A percentile compares a stretch with the other conserved stretches of the same genome.
These are phyloP conservation scores for Psophocarpus tetragonolobus DNA, from an alignment of 306 rosid genomes.

Conservation along the genomic window DNA sequence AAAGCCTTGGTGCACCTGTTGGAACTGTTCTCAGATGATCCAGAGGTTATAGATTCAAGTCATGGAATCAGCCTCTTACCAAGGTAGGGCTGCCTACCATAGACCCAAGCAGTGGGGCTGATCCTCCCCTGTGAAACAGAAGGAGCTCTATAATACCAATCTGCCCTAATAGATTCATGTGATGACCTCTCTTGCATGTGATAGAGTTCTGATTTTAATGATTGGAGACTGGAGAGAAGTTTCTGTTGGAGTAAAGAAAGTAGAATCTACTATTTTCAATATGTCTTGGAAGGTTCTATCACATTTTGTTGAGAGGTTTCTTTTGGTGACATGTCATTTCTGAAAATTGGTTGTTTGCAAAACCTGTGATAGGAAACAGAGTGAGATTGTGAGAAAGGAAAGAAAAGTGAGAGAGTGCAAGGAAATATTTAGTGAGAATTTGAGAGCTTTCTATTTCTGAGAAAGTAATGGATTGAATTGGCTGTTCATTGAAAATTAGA, in stretches of 20 bases:
- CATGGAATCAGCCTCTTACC: not conserved
- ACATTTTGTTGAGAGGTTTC: not conserved
- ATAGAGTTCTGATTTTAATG: not conserved
- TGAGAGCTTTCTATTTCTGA: not conserved
- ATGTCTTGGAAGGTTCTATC: not conserved
- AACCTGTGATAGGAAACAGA: not conserved
- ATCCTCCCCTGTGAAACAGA: not conserved
- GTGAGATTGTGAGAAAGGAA: not conserved
- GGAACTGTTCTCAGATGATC: not conserved
- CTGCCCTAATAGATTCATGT: not conserved
- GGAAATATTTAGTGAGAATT: not conserved
- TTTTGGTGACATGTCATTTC: not conserved
- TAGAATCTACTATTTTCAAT: not conserved
- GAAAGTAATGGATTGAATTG: not conserved
- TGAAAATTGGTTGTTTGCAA: not conserved
- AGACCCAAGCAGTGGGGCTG: not conserved
- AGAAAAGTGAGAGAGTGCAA: not conserved
- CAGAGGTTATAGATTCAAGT: not conserved
- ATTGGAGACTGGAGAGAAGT: not conserved
- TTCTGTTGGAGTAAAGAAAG: not conserved
- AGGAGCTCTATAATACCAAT: not conserved
- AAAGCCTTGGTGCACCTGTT: not conserved
- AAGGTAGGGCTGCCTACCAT: not conserved
- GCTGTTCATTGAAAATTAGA: not conserved
- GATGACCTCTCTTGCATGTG: not conserved